Conservation (phyloP, 192 early-diverging fungal species). For the Gonapodya sp. region DNA sequence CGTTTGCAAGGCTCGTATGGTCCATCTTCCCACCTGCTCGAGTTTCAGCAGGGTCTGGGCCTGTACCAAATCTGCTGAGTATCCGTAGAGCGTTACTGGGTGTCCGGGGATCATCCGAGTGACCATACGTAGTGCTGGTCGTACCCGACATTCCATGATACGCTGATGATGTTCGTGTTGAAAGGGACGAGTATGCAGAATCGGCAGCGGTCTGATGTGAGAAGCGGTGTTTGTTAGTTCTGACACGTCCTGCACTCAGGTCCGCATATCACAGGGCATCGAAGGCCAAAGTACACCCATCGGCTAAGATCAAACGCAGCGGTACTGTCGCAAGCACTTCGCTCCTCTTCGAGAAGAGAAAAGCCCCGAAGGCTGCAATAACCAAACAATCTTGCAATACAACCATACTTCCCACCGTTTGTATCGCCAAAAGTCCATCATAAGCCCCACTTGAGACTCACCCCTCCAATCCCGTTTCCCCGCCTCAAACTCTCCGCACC, state of each 20-base stretch:
- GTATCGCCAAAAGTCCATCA: too few species aligned
- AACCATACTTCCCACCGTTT: too few species aligned
- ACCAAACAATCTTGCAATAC: too few species aligned
- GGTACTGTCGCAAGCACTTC: too few species aligned
- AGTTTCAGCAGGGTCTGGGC: too few species aligned
- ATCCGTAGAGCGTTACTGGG: neutral
- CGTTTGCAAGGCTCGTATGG: neutral
- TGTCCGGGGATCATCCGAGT: neutral
- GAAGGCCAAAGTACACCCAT: too few species aligned
- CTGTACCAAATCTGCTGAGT: neutral
- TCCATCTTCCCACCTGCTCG: too few species aligned
- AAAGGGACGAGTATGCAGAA: constrained; percentile 1
- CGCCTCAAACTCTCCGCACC: neutral
- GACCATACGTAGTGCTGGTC: neutral
- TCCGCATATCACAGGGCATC: too few species aligned
- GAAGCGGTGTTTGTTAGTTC: neutral
- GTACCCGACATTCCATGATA: too few species aligned
- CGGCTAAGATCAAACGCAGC: too few species aligned
- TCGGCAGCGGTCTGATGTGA: neutral
- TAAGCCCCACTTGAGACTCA: neutral
- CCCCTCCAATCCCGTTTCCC: neutral
- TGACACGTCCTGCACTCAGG: neutral
- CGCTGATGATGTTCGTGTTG: neutral
- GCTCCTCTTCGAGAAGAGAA: too few species aligned
- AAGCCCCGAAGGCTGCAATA: too few species aligned